Evolutionary conservation across 345 rosid species (phyloP).

Genomic region (Bruguiera gymnorhiza): DNA sequence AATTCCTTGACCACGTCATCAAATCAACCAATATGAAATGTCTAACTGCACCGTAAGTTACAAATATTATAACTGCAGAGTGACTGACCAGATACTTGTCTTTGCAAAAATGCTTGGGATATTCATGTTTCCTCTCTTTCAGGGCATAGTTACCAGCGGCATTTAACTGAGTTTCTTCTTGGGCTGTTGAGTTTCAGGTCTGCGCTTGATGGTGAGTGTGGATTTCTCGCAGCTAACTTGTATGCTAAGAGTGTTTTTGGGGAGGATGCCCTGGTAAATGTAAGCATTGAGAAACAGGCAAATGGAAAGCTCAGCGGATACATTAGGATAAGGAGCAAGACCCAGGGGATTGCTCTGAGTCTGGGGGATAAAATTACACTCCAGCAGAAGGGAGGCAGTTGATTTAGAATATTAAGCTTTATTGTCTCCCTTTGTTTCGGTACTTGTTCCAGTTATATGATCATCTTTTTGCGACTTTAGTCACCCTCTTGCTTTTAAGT

Average conservation of each 20-base stretch:
- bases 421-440: conserved; percentile 4
- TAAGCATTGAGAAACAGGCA: conserved; percentile 70
- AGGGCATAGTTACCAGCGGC: background rate
- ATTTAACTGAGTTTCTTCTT: background rate
- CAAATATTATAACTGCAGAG: background rate
- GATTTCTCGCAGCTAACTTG: conserved; percentile 80
- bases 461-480: background rate
- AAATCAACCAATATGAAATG: conserved; percentile 83
- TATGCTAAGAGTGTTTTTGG: conserved; percentile 89
- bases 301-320: conserved; percentile 77
- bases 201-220: conserved; percentile 77
- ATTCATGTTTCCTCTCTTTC: background rate
- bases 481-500: background rate
- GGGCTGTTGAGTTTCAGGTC: conserved; percentile 46
- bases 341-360: conserved; percentile 88
- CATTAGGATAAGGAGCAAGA: conserved; percentile 87
- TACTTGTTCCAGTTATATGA: background rate
- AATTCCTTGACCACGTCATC: conserved; percentile 63
- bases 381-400: conserved; percentile 72
- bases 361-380: conserved; percentile 77
- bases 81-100: background rate
- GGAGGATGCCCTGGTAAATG: conserved; percentile 80
- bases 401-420: conserved; percentile 15
- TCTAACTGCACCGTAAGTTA: conserved; percentile 70
- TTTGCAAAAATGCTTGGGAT: background rate